These are phyloP conservation scores for Gossypium schwendimanii DNA, from an alignment of 441 rosid genomes.

Conservation along the genomic window DNA sequence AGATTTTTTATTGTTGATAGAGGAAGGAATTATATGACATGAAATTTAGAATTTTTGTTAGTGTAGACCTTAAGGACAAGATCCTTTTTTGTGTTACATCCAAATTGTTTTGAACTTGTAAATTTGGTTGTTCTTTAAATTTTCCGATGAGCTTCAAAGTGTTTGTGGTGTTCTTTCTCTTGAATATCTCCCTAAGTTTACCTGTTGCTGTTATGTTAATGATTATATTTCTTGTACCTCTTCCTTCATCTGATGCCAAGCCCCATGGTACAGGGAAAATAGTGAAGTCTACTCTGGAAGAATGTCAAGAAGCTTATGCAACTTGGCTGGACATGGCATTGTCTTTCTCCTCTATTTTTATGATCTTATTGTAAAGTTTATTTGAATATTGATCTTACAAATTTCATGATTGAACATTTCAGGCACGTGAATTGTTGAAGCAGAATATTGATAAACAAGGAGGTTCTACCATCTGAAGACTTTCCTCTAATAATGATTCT, in stretches of 20 bases:
- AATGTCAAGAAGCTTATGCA: conserved; percentile 80
- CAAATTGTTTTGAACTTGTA: background rate
- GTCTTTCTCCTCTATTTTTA: background rate
- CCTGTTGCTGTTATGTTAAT: background rate
- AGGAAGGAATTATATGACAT: background rate
- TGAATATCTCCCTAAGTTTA: background rate
- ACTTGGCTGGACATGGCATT: conserved; percentile 67
- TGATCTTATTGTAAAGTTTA: conserved; percentile 11
- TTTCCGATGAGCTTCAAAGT: background rate
- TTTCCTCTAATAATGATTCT: background rate
- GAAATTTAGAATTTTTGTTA: background rate
- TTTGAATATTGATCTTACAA: background rate
- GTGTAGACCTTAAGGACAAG: background rate
- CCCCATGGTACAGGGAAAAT: conserved; percentile 57
- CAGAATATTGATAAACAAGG: conserved; percentile 56
- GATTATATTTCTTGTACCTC: background rate
- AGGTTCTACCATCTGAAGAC: conserved; percentile 26
- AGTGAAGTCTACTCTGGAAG: conserved; percentile 82
- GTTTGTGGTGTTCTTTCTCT: background rate
- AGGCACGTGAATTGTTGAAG: conserved; percentile 76
- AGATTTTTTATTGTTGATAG: background rate
- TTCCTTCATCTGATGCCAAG: background rate
- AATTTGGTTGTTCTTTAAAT: background rate
- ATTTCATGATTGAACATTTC: conserved; percentile 15
- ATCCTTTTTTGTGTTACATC: background rate